These are phyloP conservation scores for Hymenoscyphus fraxineus DNA, from an alignment of 2,329 filamentous ascomycete species.

Conservation along the genomic window DNA sequence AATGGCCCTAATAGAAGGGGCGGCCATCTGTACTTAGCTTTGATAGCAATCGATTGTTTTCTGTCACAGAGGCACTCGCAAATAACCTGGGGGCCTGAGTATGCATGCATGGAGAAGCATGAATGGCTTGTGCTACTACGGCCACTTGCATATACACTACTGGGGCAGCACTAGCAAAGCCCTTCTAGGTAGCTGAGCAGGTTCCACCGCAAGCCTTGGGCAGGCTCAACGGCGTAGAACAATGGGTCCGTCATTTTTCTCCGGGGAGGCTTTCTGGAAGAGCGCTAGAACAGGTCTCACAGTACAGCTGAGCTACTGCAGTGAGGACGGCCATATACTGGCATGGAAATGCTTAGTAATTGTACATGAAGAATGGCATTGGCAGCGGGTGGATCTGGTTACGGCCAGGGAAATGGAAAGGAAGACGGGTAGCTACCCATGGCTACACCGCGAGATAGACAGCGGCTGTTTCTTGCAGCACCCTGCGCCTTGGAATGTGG, in stretches of 20 bases:
- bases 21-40: slow-evolving; percentile 17
- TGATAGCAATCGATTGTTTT: slow-evolving; percentile 28
- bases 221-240: slow-evolving; percentile 22
- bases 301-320: slow-evolving; percentile 12
- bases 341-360: slow-evolving; percentile 9
- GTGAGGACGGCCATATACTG: slow-evolving; percentile 14
- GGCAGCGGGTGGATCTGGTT: slow-evolving; percentile 1
- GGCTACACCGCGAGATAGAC: slow-evolving; percentile 13
- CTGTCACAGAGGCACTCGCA: slow-evolving; percentile 16
- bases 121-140: slow-evolving; percentile 1
- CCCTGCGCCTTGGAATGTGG: background rate
- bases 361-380: slow-evolving; percentile 13
- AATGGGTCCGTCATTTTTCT: slow-evolving; percentile 20
- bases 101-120: slow-evolving; percentile 4
- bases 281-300: slow-evolving; percentile 25
- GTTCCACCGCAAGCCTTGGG: slow-evolving; percentile 30
- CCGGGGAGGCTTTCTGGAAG: slow-evolving; percentile 25
- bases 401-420: slow-evolving; percentile 13
- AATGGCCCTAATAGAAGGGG: slow-evolving; percentile 21
- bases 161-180: slow-evolving; percentile 6
- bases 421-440: slow-evolving; percentile 22
- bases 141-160: slow-evolving; percentile 26
- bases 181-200: slow-evolving; percentile 11
- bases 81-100: slow-evolving; percentile 13
- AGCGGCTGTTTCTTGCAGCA: slow-evolving; percentile 4